phyloP scores from a whole-genome alignment of 2,329 filamentous ascomycete species.

The Ascochyta fabae region DNA sequence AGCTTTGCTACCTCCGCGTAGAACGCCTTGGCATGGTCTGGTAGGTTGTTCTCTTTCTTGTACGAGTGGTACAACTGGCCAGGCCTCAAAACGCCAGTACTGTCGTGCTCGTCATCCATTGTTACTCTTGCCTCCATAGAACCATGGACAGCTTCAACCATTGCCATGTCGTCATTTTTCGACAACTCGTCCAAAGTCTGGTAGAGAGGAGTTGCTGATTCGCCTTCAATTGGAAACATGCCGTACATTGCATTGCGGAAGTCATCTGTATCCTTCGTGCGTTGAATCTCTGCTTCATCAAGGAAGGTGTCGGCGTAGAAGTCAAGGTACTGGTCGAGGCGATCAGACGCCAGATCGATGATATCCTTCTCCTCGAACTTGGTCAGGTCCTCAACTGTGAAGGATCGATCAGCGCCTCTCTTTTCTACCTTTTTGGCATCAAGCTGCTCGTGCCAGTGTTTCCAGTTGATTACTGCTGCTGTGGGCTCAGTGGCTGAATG shows the following conservation, averaged over 20 bases:
- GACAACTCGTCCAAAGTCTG: conserved; percentile 14
- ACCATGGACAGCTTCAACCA: conserved; percentile 54
- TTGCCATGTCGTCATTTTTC: conserved; percentile 38
- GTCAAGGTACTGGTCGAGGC: conserved; percentile 78
- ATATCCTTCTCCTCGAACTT: conserved; percentile 68
- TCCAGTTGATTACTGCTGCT: conserved; percentile 73
- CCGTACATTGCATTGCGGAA: conserved; percentile 50
- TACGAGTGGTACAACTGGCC: conserved; percentile 60
- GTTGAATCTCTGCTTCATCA: conserved; percentile 51
- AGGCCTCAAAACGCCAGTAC: conserved; percentile 45
- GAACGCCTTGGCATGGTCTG: conserved; percentile 54
- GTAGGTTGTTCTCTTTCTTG: conserved; percentile 56
- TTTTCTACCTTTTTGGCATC: conserved; percentile 4
- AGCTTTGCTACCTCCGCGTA: conserved; percentile 59
- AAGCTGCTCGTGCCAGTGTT: conserved; percentile 62
- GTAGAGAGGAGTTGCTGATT: background rate
- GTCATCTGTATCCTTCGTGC: conserved; percentile 45
- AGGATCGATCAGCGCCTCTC: conserved; percentile 12
- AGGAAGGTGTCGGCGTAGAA: conserved; percentile 74
- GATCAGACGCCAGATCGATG: conserved; percentile 63
- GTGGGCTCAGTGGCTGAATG: conserved; percentile 62
- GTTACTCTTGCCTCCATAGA: conserved; percentile 49
- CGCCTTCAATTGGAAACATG: conserved; percentile 49
- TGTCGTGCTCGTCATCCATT: conserved; percentile 45
- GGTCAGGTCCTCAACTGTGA: conserved; percentile 54